Conservation (phyloP, 2,329 filamentous ascomycete species). For the Fusarium sp. region DNA sequence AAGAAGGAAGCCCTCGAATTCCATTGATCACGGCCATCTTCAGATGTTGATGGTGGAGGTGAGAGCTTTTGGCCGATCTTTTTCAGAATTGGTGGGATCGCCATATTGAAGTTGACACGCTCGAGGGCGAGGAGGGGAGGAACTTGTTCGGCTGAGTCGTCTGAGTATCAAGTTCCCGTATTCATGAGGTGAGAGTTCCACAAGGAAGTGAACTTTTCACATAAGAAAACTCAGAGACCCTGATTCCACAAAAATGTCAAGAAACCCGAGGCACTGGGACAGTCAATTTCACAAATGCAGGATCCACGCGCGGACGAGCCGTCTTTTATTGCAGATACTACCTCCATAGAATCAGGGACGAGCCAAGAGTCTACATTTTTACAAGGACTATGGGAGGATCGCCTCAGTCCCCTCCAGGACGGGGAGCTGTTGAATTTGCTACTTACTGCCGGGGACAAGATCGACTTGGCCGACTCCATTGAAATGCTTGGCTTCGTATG, state of each 20-base stretch:
- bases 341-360: neutral
- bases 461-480: slow-evolving; percentile 30
- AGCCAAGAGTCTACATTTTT: slow-evolving; percentile 11
- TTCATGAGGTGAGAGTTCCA: neutral
- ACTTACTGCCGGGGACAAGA: slow-evolving; percentile 19
- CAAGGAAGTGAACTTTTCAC: neutral
- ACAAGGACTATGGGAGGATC: neutral
- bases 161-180: neutral
- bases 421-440: slow-evolving; percentile 1
- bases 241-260: neutral
- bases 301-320: slow-evolving; percentile 1
- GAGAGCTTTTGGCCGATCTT: slow-evolving; percentile 48
- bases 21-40: slow-evolving; percentile 63
- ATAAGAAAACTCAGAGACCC: neutral
- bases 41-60: slow-evolving; percentile 49
- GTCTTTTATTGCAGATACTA: slow-evolving; percentile 28
- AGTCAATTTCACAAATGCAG: neutral
- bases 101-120: slow-evolving; percentile 15
- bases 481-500: slow-evolving; percentile 16
- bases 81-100: slow-evolving; percentile 37
- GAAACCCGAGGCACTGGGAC: neutral
- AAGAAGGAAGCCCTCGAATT: slow-evolving; percentile 64
- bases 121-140: neutral
- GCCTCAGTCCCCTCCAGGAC: neutral
- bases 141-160: neutral